Percentiles rank a stretch among this genome's conserved stretches.
Conservation (phyloP, 106 monocot genomes). For the Amphibolis antarctica region DNA sequence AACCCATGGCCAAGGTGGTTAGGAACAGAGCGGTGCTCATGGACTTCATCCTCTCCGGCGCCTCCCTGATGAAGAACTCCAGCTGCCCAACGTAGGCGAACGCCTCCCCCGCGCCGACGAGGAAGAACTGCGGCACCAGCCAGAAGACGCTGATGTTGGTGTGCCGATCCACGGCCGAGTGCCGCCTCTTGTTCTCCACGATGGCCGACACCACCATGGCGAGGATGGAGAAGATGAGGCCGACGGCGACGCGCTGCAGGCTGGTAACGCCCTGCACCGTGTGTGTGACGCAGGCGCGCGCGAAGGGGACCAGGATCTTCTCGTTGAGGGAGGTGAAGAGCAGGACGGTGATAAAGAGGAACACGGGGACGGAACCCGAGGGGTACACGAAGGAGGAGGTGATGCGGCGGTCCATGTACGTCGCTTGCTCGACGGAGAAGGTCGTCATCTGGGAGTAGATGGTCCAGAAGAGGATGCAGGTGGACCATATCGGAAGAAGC, state of each 20-base stretch:
- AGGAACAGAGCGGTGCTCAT: slow-evolving; percentile 88
- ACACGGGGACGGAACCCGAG: slow-evolving; percentile 29
- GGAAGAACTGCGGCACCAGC: slow-evolving; percentile 69
- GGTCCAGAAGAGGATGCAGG: slow-evolving; percentile 26
- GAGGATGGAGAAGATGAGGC: slow-evolving; percentile 27
- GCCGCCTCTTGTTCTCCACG: background rate
- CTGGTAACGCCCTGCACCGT: slow-evolving; percentile 27
- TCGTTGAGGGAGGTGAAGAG: slow-evolving; percentile 33
- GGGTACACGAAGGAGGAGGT: slow-evolving; percentile 18
- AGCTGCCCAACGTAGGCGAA: slow-evolving; percentile 86
- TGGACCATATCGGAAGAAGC: slow-evolving; percentile 41
- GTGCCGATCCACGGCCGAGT: background rate
- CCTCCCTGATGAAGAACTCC: slow-evolving; percentile 78
- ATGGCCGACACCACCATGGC: slow-evolving; percentile 12
- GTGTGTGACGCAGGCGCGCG: slow-evolving; percentile 21
- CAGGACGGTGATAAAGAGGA: slow-evolving; percentile 24
- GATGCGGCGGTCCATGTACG: slow-evolving; percentile 29
- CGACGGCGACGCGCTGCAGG: slow-evolving; percentile 42
- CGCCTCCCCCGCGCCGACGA: slow-evolving; percentile 86
- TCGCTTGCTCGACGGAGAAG: slow-evolving; percentile 39
- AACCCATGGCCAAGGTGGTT: slow-evolving; percentile 65
- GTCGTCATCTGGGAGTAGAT: slow-evolving; percentile 38
- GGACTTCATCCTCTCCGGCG: slow-evolving; percentile 83
- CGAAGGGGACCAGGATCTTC: slow-evolving; percentile 18
- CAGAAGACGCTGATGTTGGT: slow-evolving; percentile 47